A percentile compares a stretch with the other conserved stretches of the same genome.
phyloP scores from a whole-genome alignment of 1,284 basidiomycete species.

The Puccinia hordei region DNA sequence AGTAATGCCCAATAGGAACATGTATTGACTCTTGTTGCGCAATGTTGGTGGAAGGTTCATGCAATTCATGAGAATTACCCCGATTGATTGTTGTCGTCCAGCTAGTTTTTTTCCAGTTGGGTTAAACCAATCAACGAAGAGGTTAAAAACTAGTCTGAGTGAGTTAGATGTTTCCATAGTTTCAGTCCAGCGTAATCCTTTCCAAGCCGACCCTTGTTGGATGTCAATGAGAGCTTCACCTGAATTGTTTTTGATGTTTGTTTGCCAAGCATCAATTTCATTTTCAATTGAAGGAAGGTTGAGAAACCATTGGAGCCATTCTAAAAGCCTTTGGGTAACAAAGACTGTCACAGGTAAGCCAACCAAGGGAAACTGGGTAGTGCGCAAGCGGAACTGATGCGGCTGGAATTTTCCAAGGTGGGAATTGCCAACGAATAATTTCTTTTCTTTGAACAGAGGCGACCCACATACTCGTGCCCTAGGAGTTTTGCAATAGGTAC shows the following conservation, averaged over 20 bases:
- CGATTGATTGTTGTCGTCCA: slow-evolving; percentile 13
- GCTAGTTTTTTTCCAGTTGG: slow-evolving; percentile 13
- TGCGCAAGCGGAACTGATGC: too few relatives aligned
- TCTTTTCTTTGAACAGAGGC: not conserved
- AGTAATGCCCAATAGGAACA: slow-evolving; percentile 16
- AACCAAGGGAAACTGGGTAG: not conserved
- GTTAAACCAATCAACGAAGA: too few relatives aligned
- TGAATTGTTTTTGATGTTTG: not conserved
- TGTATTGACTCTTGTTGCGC: not conserved
- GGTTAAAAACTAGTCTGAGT: not conserved
- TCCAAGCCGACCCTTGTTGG: too few relatives aligned
- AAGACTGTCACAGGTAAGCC: not conserved
- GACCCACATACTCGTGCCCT: not conserved
- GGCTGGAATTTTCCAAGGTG: not conserved
- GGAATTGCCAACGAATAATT: not conserved
- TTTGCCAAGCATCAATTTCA: not conserved
- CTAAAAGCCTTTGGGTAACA: not conserved
- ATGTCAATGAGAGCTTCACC: not conserved
- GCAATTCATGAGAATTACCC: slow-evolving; percentile 19
- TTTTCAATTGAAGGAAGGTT: not conserved
- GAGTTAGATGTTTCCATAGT: not conserved
- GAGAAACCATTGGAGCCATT: slow-evolving; percentile 13
- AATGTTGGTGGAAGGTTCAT: not conserved
- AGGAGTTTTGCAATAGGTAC: too few relatives aligned
- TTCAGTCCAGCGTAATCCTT: not conserved